Base-by-base conservation (phyloP, 116 monocot genomes). In the Dioscorea cayenensis region DNA sequence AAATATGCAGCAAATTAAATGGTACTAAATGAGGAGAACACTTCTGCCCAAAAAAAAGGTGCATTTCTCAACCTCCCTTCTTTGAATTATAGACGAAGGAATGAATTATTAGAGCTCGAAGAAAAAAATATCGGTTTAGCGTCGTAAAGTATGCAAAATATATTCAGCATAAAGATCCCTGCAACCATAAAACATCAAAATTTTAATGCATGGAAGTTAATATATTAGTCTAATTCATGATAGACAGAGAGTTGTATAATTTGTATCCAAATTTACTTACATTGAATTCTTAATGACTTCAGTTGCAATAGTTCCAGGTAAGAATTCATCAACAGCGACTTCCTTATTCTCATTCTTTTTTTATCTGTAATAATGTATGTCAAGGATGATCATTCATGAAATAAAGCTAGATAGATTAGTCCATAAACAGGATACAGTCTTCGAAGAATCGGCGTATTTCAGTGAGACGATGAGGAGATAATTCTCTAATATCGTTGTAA, bases 281-380 rank as follows among this genome's bases (percentile, higher is more conserved):
- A 79, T 79, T 73, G 79, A 79, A 60, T 79, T 38, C 68, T 79
- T 67, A n/a, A 79, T 79, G 48, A 73, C 73, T 11, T 73, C 79
- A 51, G 58, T 68, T 48, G 79, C 79, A 69, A 22, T 38, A 18
- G 14, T 29, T 32, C 63, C 28, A 21, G 72, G 73, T 49, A 73
- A 36, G 32, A 79, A 68, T 19, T 73, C 79, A 22, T 79, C 49
- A 19, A 79, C 79, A 6, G 79, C 79, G 20, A 79, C 79, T 63
- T 69, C 79, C 65, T 79, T 79, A 68, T 79, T 79, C 63, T 79
- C 79, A 51, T 79, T 79, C 60, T 79, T 79, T 79, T 79, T 73
- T 79, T 79, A 49, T 79, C 79, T 79, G 69, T 67, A 49, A 16
- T 67, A 49, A 14, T 27, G 11, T 48, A 25, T 36, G 11, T 64